Conservation (phyloP, 2,329 filamentous ascomycete genomes). For the Albifimbria verrucaria region DNA sequence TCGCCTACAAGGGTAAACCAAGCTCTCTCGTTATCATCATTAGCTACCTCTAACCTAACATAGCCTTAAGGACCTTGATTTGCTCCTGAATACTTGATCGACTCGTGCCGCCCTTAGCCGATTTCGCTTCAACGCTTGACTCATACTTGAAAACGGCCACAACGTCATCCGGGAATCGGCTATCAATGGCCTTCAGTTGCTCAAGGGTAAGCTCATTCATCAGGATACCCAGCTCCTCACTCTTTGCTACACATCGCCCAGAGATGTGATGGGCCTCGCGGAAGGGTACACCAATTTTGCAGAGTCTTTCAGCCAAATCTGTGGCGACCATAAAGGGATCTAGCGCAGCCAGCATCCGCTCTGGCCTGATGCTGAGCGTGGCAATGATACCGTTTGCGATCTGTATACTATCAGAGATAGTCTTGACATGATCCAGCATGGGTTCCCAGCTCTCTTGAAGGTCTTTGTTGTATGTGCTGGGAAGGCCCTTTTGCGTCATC, state of each 20-base stretch:
- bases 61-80: slow-evolving; percentile 42
- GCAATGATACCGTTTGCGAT: slow-evolving; percentile 72
- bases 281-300: slow-evolving; percentile 66
- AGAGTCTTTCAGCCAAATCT: slow-evolving; percentile 63
- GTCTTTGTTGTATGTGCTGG: slow-evolving; percentile 75
- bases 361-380: slow-evolving; percentile 61
- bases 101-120: slow-evolving; percentile 68
- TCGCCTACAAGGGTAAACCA: too few species aligned
- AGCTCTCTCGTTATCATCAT: too few species aligned
- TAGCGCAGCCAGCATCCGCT: slow-evolving; percentile 69
- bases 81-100: slow-evolving; percentile 60
- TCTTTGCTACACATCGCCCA: slow-evolving; percentile 66
- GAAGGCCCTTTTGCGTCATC: slow-evolving; percentile 57
- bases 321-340: slow-evolving; percentile 73
- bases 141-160: slow-evolving; percentile 66
- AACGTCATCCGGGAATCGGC: slow-evolving; percentile 66
- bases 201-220: slow-evolving; percentile 68
- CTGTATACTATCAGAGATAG: slow-evolving; percentile 67
- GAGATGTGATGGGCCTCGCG: slow-evolving; percentile 76
- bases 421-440: slow-evolving; percentile 72
- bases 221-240: slow-evolving; percentile 58
- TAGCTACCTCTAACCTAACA: slow-evolving; percentile 26
- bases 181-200: slow-evolving; percentile 65
- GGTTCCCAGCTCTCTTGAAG: slow-evolving; percentile 74
- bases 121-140: slow-evolving; percentile 67